A percentile compares a stretch with the other conserved stretches of the same genome.
phyloP scores from a whole-genome alignment of 2,329 filamentous ascomycete species.

The Botrytis hyacinthi region DNA sequence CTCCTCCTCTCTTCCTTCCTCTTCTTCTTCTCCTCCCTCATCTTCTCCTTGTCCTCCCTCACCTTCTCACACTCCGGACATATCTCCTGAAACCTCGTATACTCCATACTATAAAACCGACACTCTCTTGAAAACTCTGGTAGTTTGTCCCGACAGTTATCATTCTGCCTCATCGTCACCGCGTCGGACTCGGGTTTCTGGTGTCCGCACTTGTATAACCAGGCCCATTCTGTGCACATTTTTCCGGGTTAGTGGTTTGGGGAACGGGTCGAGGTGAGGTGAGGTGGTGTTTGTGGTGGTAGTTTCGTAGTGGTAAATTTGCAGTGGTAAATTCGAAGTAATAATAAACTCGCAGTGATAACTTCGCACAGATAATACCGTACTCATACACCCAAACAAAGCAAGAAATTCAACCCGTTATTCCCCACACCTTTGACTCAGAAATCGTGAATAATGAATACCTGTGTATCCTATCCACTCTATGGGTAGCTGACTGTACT shows the following conservation, averaged over 20 bases:
- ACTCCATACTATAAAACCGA: background rate
- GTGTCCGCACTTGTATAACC: background rate
- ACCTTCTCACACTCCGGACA: background rate
- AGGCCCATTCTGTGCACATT: background rate
- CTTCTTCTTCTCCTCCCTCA: too few species aligned
- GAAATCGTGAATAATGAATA: background rate
- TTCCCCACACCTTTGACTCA: background rate
- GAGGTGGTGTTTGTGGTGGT: background rate
- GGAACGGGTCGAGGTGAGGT: background rate
- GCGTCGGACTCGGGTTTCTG: too few species aligned
- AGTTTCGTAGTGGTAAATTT: background rate
- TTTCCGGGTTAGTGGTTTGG: background rate
- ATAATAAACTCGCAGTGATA: too few species aligned
- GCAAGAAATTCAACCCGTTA: background rate
- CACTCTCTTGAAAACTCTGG: background rate
- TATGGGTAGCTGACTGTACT: background rate
- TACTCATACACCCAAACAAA: too few species aligned
- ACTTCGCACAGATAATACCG: too few species aligned
- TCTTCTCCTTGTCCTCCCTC: background rate
- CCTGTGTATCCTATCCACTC: background rate
- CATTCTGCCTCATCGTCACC: background rate
- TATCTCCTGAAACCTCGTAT: background rate
- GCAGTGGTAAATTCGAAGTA: background rate
- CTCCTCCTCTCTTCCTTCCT: too few species aligned
- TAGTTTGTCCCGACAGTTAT: background rate